phyloP scores from a whole-genome alignment of 176 grass and related monocot species.

The Puya raimondii region DNA sequence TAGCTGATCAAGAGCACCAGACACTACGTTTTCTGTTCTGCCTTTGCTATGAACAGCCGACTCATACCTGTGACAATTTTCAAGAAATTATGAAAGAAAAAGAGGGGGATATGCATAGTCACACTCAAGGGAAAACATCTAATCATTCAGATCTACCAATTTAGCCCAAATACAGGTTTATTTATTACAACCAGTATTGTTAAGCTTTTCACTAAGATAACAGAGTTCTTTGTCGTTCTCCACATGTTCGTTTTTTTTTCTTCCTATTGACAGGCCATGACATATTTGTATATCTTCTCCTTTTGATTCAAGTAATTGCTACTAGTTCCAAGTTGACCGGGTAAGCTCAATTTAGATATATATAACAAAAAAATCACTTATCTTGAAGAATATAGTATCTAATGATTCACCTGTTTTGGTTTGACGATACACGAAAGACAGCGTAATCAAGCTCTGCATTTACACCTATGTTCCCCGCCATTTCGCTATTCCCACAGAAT shows the following conservation, averaged over 20 bases:
- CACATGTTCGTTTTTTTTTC: background rate
- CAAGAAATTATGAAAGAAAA: constrained; percentile 3
- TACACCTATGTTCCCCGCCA: constrained; percentile 37
- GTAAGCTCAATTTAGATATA: background rate
- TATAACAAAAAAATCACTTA: background rate
- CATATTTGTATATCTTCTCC: background rate
- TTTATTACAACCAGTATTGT: background rate
- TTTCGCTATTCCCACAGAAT: constrained; percentile 19
- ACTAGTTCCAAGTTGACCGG: background rate
- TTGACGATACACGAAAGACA: constrained; percentile 50
- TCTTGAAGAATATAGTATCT: background rate
- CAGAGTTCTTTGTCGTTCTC: background rate
- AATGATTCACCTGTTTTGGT: constrained; percentile 53
- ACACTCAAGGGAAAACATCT: background rate
- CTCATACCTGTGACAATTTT: constrained; percentile 52
- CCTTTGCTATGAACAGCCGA: constrained; percentile 54
- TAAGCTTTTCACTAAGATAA: background rate
- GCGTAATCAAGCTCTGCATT: constrained; percentile 62
- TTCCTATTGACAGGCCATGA: background rate
- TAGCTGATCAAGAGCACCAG: constrained; percentile 65
- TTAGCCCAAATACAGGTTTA: constrained; percentile 2
- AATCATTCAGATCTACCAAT: background rate
- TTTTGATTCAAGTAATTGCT: background rate
- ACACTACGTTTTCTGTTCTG: constrained; percentile 47
- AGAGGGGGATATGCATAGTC: background rate